Evolutionary conservation across 805 yeast species (phyloP), one percentile per base, ranked within the genome.

Genomic region (Starmerella apis): DNA sequence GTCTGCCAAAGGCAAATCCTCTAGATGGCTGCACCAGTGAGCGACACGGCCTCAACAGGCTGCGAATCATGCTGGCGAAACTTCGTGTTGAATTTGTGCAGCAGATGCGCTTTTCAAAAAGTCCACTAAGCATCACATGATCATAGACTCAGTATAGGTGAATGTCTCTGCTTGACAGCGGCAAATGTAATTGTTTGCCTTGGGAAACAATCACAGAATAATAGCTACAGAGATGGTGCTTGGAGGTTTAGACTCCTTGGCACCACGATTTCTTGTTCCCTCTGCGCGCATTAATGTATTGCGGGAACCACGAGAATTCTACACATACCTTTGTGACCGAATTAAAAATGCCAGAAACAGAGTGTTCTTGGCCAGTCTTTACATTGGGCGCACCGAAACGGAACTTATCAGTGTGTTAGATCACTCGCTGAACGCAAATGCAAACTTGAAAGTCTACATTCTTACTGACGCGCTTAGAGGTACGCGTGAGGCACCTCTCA

Each of bases 381-480:
- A 92, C 63, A 72, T 92, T 43, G 98, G 98, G 2, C 83, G 81
- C 58, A 65, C 78, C 1, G 95, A 92, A 64, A 68, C 74, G 44
- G 97, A 90, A 52, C 73, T 92, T 23, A 71, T 88, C 13, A 71
- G 73, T 7, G 75, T 81, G 53, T 56, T 92, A 3, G 73, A 74
- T 13, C 64, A 68, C 6, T 88, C 95, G 0, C 64, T 92, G 56
- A 58, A 61, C 1, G 59, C 62, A 2, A 86, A 84, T 53, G 75
- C 80, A 2, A 67, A 77, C 22, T 71, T 92, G 52, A 73, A 76
- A 56, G 83, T 92, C 1, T 76, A 75, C 51, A 79, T 92, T 23
- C 70, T 92, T 47, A 74, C 88, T 5, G 98, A 92, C 66, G 94
- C 88, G 11, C 71, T 92, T 43, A 68, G 98, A 58, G 95, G 96